Conservation (phyloP, 2,329 filamentous ascomycete genomes). For the Fusarium equiseti region DNA sequence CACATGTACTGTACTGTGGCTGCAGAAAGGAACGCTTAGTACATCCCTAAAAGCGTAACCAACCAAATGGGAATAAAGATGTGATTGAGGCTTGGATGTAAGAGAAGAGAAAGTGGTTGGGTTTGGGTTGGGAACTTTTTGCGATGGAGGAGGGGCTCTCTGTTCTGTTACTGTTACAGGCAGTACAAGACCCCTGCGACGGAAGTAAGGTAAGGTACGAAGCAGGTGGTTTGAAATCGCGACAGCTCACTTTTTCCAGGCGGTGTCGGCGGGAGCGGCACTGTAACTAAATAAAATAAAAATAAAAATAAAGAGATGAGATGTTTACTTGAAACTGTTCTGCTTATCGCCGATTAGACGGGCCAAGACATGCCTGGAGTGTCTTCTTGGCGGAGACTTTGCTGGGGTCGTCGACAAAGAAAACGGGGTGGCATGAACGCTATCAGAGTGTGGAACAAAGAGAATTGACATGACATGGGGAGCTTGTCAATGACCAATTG, state of each 20-base stretch:
- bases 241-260: slow-evolving; percentile 22
- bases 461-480: slow-evolving; percentile 11
- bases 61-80: slow-evolving; percentile 26
- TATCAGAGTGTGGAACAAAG: slow-evolving; percentile 33
- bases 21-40: slow-evolving; percentile 25
- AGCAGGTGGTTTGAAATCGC: slow-evolving; percentile 20
- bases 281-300: background rate
- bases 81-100: slow-evolving; percentile 33
- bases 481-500: slow-evolving; percentile 20
- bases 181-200: slow-evolving; percentile 30
- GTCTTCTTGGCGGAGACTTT: slow-evolving; percentile 9
- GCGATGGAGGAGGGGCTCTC: slow-evolving; percentile 30
- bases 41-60: slow-evolving; percentile 30
- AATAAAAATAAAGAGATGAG: background rate
- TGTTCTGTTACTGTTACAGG: slow-evolving; percentile 22
- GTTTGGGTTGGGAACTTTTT: slow-evolving; percentile 14
- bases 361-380: slow-evolving; percentile 22
- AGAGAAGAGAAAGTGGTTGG: slow-evolving; percentile 38
- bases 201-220: slow-evolving; percentile 9
- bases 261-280: slow-evolving; percentile 18
- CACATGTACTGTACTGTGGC: slow-evolving; percentile 12
- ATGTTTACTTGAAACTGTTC: slow-evolving; percentile 11
- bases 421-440: slow-evolving; percentile 20
- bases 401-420: slow-evolving; percentile 21
- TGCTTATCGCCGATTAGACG: slow-evolving; percentile 29